Evolutionary conservation across 768 basidiomycete genomes (phyloP).

Genomic region (Tylopilus vinaceipallidus): DNA sequence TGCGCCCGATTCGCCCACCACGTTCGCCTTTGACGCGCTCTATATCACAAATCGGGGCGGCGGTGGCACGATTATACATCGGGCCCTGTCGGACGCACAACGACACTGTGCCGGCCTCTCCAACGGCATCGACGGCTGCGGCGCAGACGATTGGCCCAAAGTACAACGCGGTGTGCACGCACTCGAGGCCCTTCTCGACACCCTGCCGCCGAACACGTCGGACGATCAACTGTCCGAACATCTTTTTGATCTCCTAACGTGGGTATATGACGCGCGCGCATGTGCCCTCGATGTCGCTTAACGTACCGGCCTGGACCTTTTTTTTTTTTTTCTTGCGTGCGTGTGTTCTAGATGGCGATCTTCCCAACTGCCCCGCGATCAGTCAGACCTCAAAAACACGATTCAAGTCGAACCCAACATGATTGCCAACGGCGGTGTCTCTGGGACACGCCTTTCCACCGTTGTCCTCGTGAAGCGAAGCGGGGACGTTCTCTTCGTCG

Average conservation of each 20-base stretch:
- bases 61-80: conserved; percentile 54
- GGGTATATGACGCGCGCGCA: conserved; percentile 35
- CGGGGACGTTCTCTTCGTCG: conserved; percentile 64
- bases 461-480: conserved; percentile 62
- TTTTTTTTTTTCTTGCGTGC: no score
- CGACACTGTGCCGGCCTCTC: conserved; percentile 60
- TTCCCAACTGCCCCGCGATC: conserved; percentile 43
- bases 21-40: conserved; percentile 48
- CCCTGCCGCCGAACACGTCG: conserved; percentile 33
- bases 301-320: neutral
- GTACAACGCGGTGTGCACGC: conserved; percentile 54
- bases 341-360: conserved; percentile 25
- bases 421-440: conserved; percentile 28
- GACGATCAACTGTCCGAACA: conserved; percentile 55
- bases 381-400: conserved; percentile 58
- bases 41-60: conserved; percentile 72
- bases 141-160: conserved; percentile 71
- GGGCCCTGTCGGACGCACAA: conserved; percentile 51
- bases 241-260: conserved; percentile 71
- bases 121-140: conserved; percentile 69
- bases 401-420: conserved; percentile 58
- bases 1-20: neutral
- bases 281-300: conserved; percentile 12
- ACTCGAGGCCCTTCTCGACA: conserved; percentile 44
- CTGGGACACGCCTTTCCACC: conserved; percentile 74